Evolutionary conservation across 441 rosid genomes (phyloP).

Genomic region (Mallotus japonicus): DNA sequence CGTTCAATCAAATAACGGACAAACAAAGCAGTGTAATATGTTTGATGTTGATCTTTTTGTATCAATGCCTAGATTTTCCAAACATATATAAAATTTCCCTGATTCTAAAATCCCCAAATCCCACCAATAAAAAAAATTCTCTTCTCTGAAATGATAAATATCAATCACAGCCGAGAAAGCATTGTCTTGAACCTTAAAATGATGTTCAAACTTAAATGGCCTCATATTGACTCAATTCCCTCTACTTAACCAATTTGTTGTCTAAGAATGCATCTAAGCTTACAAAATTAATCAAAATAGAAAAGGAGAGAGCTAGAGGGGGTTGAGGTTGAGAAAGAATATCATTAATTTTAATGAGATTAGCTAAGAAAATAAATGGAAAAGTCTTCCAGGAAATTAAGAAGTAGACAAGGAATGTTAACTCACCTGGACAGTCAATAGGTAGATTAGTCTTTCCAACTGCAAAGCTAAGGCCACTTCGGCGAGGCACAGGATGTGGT

Average conservation of each 20-base stretch:
- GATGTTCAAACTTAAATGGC: background rate
- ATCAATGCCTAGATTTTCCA: too few relatives aligned
- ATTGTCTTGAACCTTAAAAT: background rate
- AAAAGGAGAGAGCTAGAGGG: too few relatives aligned
- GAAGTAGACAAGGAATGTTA: slow-evolving; percentile 4
- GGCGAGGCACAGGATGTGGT: slow-evolving; percentile 37
- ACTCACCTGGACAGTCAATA: slow-evolving; percentile 44
- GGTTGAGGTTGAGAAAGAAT: too few relatives aligned
- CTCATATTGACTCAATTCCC: background rate
- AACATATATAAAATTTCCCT: too few relatives aligned
- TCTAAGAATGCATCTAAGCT: background rate
- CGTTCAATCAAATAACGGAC: background rate
- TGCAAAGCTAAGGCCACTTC: slow-evolving; percentile 79
- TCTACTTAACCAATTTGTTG: background rate
- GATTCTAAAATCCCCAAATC: too few relatives aligned
- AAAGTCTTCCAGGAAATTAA: background rate
- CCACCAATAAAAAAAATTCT: too few relatives aligned
- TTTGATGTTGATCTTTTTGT: too few relatives aligned
- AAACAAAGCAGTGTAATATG: too few relatives aligned
- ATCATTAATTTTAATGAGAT: too few relatives aligned
- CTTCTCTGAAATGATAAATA: too few relatives aligned
- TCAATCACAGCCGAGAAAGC: background rate
- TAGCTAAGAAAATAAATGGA: background rate
- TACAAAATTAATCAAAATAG: background rate
- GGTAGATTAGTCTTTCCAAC: slow-evolving; percentile 44